phyloP scores from a whole-genome alignment of 2,329 filamentous ascomycete species.

The Sclerotinia spermophila region DNA sequence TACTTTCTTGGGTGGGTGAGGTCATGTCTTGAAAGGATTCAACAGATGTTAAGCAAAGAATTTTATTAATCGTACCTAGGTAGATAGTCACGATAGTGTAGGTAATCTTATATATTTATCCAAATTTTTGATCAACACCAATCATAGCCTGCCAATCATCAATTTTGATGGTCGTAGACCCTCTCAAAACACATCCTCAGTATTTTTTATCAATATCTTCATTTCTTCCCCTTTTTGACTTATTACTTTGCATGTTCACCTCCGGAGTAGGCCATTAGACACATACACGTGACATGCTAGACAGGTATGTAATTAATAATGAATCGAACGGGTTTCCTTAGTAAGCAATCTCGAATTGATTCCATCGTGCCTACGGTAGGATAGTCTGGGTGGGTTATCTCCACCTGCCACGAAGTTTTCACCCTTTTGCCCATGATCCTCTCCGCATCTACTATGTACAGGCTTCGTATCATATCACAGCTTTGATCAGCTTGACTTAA shows the following conservation, averaged over 20 bases:
- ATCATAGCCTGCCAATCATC: neutral
- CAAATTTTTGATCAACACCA: no score
- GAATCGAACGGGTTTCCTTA: neutral
- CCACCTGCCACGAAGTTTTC: slow-evolving; percentile 1
- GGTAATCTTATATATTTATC: no score
- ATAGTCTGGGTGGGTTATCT: neutral
- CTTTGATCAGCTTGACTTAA: neutral
- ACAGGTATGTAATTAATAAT: no score
- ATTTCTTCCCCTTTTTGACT: neutral
- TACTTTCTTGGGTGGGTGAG: neutral
- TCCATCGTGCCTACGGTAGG: neutral
- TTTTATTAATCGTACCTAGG: no score
- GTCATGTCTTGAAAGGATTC: no score
- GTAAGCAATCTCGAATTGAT: neutral
- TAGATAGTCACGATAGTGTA: no score
- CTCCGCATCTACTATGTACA: no score
- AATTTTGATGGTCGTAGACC: neutral
- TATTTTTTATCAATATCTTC: neutral
- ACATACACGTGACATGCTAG: no score
- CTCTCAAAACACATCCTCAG: neutral
- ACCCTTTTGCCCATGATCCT: neutral
- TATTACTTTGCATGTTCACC: neutral
- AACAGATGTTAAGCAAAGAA: no score
- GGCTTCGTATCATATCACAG: neutral
- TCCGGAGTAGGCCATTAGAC: no score